A percentile compares a stretch with the other conserved stretches of the same genome.
phyloP scores from a whole-genome alignment of 2,329 filamentous ascomycete species.

The Coniochaeta ligniaria region DNA sequence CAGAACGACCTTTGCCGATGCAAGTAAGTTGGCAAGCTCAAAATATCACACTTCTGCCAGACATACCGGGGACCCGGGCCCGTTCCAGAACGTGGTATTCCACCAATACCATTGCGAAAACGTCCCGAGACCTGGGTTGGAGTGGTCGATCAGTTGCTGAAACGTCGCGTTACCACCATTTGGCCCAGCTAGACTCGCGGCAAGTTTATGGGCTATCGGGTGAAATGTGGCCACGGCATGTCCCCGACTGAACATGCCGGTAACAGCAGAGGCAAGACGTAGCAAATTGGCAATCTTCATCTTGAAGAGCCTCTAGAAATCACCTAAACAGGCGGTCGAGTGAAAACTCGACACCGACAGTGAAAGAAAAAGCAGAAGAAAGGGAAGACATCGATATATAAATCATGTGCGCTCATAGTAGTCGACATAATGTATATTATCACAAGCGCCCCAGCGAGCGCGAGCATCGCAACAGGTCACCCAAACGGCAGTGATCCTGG shows the following conservation, averaged over 20 bases:
- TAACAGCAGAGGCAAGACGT: background rate
- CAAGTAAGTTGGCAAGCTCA: background rate
- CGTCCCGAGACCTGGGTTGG: slow-evolving; percentile 44
- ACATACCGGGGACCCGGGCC: slow-evolving; percentile 44
- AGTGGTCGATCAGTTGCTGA: slow-evolving; percentile 51
- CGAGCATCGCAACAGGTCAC: background rate
- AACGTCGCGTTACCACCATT: slow-evolving; percentile 6
- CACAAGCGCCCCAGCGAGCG: background rate
- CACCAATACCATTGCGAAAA: slow-evolving; percentile 49
- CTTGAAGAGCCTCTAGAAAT: background rate
- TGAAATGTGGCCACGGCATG: background rate
- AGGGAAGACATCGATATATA: background rate
- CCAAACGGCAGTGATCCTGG: background rate
- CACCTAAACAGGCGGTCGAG: too few relatives aligned
- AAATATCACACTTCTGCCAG: slow-evolving; percentile 5
- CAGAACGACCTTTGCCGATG: slow-evolving; percentile 30
- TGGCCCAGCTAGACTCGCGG: background rate
- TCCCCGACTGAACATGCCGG: background rate
- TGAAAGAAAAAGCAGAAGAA: background rate
- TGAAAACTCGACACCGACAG: background rate
- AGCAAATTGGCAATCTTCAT: background rate
- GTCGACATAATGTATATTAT: background rate
- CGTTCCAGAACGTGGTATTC: slow-evolving; percentile 41
- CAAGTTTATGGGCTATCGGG: background rate
- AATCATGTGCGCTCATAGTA: background rate